Conservation (phyloP, 2,329 filamentous ascomycete species). For the Fusarium fujikuroi region DNA sequence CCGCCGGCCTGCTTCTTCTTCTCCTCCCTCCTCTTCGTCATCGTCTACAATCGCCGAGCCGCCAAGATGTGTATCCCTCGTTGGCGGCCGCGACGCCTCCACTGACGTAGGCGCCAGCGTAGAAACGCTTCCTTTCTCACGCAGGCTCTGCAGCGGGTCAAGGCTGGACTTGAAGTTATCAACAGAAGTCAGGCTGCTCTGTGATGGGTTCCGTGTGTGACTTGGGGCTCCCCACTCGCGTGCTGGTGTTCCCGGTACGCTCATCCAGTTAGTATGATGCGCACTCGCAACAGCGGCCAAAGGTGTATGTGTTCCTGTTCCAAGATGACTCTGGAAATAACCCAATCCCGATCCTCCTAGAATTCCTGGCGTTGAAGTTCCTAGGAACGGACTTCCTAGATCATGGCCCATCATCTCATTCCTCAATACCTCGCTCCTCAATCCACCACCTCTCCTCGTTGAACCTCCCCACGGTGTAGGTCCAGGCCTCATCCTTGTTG, state of each 20-base stretch:
- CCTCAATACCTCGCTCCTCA: slow-evolving; percentile 49
- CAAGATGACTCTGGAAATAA: slow-evolving; percentile 84
- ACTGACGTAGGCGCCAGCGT: slow-evolving; percentile 67
- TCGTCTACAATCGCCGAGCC: slow-evolving; percentile 55
- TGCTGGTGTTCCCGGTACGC: slow-evolving; percentile 33
- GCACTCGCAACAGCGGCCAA: slow-evolving; percentile 82
- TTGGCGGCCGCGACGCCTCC: slow-evolving; percentile 66
- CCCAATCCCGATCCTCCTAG: slow-evolving; percentile 80
- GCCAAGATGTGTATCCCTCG: slow-evolving; percentile 58
- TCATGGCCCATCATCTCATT: slow-evolving; percentile 53
- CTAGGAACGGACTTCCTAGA: slow-evolving; percentile 67
- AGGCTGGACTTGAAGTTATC: slow-evolving; percentile 51
- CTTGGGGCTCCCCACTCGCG: slow-evolving; percentile 28
- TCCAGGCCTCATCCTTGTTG: slow-evolving; percentile 35
- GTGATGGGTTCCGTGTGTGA: slow-evolving; percentile 58
- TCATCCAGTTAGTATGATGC: slow-evolving; percentile 53
- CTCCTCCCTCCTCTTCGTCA: slow-evolving; percentile 46
- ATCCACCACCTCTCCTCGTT: slow-evolving; percentile 43
- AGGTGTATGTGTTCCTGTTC: slow-evolving; percentile 81
- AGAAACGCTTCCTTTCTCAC: slow-evolving; percentile 71
- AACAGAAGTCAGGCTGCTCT: slow-evolving; percentile 59
- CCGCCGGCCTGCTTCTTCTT: slow-evolving; percentile 34
- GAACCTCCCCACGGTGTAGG: slow-evolving; percentile 23
- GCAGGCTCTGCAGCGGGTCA: slow-evolving; percentile 58
- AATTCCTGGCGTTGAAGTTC: slow-evolving; percentile 69